Evolutionary conservation across 768 basidiomycete genomes (phyloP).

Genomic region (Tulasnella sp.): DNA sequence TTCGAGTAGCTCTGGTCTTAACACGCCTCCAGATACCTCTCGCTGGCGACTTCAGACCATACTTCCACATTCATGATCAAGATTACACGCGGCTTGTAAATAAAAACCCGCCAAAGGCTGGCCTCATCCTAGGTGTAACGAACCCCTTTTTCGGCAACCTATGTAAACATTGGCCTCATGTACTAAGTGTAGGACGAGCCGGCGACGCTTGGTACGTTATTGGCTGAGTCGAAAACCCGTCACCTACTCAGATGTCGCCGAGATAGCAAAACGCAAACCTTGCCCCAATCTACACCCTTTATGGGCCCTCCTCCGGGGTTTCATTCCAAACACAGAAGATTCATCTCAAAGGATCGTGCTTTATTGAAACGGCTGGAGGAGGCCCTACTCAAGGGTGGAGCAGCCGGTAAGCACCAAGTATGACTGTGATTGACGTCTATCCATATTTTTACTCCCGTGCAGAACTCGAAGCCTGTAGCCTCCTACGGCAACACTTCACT

Average conservation of each 20-base stretch:
- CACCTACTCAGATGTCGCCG: neutral
- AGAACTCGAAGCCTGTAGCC: constrained; percentile 38
- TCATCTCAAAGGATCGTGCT: constrained; percentile 70
- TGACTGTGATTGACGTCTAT: neutral
- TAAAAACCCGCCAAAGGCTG: constrained; percentile 64
- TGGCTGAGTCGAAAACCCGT: neutral
- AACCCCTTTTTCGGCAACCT: constrained; percentile 76
- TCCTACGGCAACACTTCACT: constrained; percentile 68
- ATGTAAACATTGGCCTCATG: constrained; percentile 71
- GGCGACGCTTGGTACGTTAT: constrained; percentile 13
- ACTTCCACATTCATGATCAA: constrained; percentile 93
- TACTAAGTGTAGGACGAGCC: constrained; percentile 52
- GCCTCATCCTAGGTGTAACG: constrained; percentile 70
- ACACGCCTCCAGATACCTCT: constrained; percentile 53
- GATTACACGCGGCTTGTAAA: constrained; percentile 68
- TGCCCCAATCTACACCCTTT: neutral
- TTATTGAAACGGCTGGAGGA: constrained; percentile 62
- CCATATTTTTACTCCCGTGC: neutral
- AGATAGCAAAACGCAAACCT: constrained; percentile 3
- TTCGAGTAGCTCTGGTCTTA: neutral
- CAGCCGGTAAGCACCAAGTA: constrained; percentile 22
- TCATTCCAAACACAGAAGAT: constrained; percentile 45
- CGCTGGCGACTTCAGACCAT: constrained; percentile 77
- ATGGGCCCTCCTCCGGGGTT: constrained; percentile 22
- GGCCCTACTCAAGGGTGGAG: constrained; percentile 30